Evolutionary conservation across 2,329 filamentous ascomycete species (phyloP), one percentile per base, ranked within the genome.

Genomic region (Aureobasidium sp.): DNA sequence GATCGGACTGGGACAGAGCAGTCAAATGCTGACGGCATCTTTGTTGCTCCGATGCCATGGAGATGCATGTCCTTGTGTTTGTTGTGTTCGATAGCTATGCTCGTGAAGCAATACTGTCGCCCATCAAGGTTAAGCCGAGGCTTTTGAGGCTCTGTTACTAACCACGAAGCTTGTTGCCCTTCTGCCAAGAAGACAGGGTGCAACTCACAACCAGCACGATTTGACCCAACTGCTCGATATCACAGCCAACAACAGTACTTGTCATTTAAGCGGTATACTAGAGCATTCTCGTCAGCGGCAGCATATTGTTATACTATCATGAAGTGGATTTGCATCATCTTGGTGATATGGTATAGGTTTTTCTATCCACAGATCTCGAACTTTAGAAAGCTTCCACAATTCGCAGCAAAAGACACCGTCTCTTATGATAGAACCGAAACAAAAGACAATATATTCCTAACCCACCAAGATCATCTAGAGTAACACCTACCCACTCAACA

Each of bases 101-200:
- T 33, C 17, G 13, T 15, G 17, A 21, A n/a, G 31, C 21, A 33
- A 33, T 54, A 25, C 25, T 42, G 50, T 54, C 50, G 50, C 37
- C 50, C 50, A 54, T 54, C 50, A 54, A 54, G 50, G 50, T 54
- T 25, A 42, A 42, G 50, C 50, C 50, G 37, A 42, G 49, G 23
- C 29, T 40, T n/a, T 15, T 15, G 49, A 38, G 49, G 31, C 33
- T 35, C 49, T 51, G 49, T 35, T 53, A 27, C 33, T 27, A 49
- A 35, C 46, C 13, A 4, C 11, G 19, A 17, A 23, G 29, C 29
- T 50, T 35, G 9, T 4, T 17, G 8, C 46, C 46, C 35, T 23
- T 15, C 33, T 35, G 33, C 49, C 33, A 53, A 27, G 15, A n/a
- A 27, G 49, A 11, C 49, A 53, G 49, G 49, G 49, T 53, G 33